A percentile compares a stretch with the other conserved stretches of the same genome.
Conservation (phyloP, 257 asterid species). For the Solanum rostratum region DNA sequence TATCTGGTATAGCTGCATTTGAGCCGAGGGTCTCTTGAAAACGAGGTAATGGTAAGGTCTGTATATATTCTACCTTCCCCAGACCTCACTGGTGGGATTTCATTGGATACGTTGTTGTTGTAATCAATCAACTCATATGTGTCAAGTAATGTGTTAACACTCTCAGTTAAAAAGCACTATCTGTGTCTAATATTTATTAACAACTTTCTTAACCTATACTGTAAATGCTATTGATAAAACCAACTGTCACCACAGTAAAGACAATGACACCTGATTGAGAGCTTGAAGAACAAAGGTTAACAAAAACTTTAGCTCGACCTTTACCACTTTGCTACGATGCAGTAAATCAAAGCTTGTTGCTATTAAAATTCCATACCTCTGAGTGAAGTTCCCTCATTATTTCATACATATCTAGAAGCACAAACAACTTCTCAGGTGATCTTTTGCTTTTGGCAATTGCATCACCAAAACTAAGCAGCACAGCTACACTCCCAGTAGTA, state of each 20-base stretch:
- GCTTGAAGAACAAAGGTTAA: background rate
- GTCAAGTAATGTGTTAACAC: background rate
- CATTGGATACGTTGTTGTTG: no score
- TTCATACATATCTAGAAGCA: slow-evolving; percentile 96
- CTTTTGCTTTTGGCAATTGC: slow-evolving; percentile 98
- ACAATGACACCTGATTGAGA: background rate
- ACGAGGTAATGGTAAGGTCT: no score
- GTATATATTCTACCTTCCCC: no score
- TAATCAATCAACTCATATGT: background rate
- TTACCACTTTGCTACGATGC: background rate
- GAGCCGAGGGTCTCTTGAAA: no score
- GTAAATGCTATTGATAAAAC: background rate
- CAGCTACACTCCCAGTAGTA: slow-evolving; percentile 82
- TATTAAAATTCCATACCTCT: slow-evolving; percentile 43
- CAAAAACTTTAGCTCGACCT: background rate
- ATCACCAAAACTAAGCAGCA: slow-evolving; percentile 96
- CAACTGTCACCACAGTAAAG: background rate
- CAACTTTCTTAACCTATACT: background rate
- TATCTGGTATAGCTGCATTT: no score
- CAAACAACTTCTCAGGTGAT: slow-evolving; percentile 96
- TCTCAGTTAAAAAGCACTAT: background rate
- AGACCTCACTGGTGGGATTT: no score
- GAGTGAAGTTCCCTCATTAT: slow-evolving; percentile 95
- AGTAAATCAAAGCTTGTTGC: background rate
- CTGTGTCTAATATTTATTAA: background rate